Evolutionary conservation across 192 early-diverging fungal genomes (phyloP).

Genomic region (Haplosporangium gracile): DNA sequence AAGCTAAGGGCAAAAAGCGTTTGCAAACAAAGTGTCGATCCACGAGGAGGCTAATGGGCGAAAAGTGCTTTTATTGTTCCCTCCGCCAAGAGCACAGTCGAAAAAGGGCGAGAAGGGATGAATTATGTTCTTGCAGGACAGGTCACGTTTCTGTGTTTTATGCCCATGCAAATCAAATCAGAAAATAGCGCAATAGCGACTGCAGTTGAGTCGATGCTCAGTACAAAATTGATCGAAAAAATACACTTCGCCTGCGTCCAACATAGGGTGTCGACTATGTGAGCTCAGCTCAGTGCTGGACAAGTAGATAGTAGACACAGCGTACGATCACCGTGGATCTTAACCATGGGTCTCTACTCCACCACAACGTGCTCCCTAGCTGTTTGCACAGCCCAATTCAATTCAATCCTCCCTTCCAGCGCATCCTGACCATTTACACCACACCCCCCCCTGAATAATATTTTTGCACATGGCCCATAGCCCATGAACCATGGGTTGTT

Average conservation of each 20-base stretch:
- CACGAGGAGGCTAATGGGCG: slow-evolving; percentile 1
- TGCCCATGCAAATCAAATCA: too few species aligned
- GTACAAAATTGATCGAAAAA: too few species aligned
- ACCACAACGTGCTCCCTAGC: neutral
- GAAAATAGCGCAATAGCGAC: too few species aligned
- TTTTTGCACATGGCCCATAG: neutral
- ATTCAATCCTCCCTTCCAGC: too few species aligned
- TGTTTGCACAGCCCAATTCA: neutral
- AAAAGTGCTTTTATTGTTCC: neutral
- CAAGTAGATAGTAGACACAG: neutral
- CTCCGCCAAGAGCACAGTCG: neutral
- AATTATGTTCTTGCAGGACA: neutral
- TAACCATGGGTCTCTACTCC: neutral
- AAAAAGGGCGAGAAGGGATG: neutral
- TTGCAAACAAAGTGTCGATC: neutral
- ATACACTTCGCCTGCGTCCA: too few species aligned
- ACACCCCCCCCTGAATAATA: neutral
- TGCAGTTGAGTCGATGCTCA: too few species aligned
- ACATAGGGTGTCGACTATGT: too few species aligned
- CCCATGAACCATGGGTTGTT: neutral
- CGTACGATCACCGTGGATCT: neutral
- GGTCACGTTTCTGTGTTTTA: neutral
- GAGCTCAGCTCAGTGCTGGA: too few species aligned
- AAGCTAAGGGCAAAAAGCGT: neutral
- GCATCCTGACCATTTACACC: neutral